Percentiles rank a stretch among this genome's conserved stretches.
phyloP scores from a whole-genome alignment of 2,329 filamentous ascomycete genomes.

The Claviceps sp. region DNA sequence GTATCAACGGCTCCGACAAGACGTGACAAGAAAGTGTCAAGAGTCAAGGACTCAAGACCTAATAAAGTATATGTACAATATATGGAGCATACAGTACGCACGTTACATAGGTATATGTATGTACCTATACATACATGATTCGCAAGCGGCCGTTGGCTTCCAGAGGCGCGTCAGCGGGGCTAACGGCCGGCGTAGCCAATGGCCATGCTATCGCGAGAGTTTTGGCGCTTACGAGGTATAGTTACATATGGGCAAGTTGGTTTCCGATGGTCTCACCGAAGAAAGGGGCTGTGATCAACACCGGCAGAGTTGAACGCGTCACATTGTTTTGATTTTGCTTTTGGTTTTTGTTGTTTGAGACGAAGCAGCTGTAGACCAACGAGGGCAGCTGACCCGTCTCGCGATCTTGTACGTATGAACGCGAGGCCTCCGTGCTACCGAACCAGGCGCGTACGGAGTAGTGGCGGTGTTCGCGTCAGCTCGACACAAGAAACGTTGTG shows the following conservation, averaged over 20 bases:
- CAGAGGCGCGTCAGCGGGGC: slow-evolving; percentile 4
- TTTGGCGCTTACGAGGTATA: not conserved
- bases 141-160: not conserved
- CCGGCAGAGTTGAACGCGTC: not conserved
- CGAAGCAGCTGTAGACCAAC: slow-evolving; percentile 2
- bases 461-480: not conserved
- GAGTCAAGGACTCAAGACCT: too few species aligned
- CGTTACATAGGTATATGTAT: too few species aligned
- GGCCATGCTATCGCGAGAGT: not conserved
- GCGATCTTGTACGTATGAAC: not conserved
- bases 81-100: too few species aligned
- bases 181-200: not conserved
- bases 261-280: not conserved
- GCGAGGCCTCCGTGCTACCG: not conserved
- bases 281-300: slow-evolving; percentile 1
- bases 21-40: too few species aligned
- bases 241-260: not conserved
- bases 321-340: not conserved
- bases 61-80: too few species aligned
- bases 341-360: not conserved
- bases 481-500: too few species aligned
- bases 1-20: not conserved
- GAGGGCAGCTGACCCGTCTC: not conserved
- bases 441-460: not conserved
- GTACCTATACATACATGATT: too few species aligned